Evolutionary conservation across 306 rosid species (phyloP).

Genomic region (Quercus dentata): DNA sequence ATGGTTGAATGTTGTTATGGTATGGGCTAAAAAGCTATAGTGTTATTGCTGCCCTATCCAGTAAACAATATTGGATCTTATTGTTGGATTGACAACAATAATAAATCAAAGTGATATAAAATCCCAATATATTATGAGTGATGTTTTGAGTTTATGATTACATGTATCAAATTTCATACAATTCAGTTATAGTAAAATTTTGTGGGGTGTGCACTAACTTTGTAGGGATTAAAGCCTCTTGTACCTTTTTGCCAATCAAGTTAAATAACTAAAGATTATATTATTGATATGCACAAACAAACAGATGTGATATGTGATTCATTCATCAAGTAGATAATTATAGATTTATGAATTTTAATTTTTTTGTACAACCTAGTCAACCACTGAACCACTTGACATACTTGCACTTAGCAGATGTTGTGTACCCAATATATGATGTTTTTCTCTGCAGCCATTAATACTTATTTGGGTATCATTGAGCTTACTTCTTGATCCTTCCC

Average conservation of each 20-base stretch:
- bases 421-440: background rate
- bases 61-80: background rate
- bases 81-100: background rate
- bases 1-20: background rate
- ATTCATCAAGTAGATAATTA: background rate
- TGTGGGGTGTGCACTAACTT: background rate
- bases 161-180: too few species aligned
- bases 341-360: slow-evolving; percentile 5
- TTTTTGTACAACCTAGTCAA: background rate
- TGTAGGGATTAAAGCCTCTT: background rate
- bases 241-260: background rate
- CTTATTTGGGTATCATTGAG: background rate
- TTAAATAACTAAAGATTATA: background rate
- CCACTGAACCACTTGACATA: background rate
- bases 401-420: background rate
- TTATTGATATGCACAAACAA: background rate
- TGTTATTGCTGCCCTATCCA: background rate
- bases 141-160: too few species aligned
- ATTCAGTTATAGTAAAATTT: too few species aligned
- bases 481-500: slow-evolving; percentile 1
- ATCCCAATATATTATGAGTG: background rate
- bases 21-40: background rate
- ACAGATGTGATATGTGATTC: background rate
- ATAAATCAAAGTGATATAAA: background rate
- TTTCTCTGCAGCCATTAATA: slow-evolving; percentile 1